Percentiles rank a stretch among this genome's conserved stretches.
These are phyloP conservation scores for Pseudogymnoascus sp. DNA, from an alignment of 2,329 filamentous ascomycete genomes.

Conservation along the genomic window DNA sequence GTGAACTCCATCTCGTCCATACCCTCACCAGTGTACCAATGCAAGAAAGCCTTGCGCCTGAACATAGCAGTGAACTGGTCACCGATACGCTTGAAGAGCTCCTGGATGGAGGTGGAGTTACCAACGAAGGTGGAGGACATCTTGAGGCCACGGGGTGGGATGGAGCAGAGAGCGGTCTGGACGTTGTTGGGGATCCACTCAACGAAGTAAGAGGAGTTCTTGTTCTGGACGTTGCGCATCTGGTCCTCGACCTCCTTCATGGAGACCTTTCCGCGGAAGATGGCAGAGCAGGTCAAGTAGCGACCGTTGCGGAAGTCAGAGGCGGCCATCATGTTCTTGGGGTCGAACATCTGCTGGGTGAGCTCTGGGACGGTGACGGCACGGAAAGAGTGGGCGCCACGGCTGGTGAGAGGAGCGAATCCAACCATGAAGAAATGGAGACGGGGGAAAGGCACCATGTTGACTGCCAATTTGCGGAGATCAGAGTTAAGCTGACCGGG, in stretches of 20 bases:
- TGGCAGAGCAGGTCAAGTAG: slow-evolving; percentile 98
- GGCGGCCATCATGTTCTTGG: slow-evolving; percentile 99
- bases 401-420: slow-evolving; percentile 95
- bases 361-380: slow-evolving; percentile 95
- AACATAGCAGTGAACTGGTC: slow-evolving; percentile 99
- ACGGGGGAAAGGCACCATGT: slow-evolving; percentile 99
- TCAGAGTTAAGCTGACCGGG: slow-evolving; percentile 99
- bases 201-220: slow-evolving; percentile 99
- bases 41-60: slow-evolving; percentile 99
- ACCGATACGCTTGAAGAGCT: slow-evolving; percentile 99
- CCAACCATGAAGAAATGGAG: slow-evolving; percentile 99
- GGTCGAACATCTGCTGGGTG: slow-evolving; percentile 99
- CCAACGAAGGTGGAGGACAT: slow-evolving; percentile 99
- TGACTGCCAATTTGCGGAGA: slow-evolving; percentile 97
- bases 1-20: slow-evolving; percentile 99
- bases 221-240: slow-evolving; percentile 99
- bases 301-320: slow-evolving; percentile 99
- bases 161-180: slow-evolving; percentile 97
- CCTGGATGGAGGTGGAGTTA: slow-evolving; percentile 99
- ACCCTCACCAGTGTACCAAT: slow-evolving; percentile 99
- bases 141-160: slow-evolving; percentile 93
- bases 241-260: slow-evolving; percentile 99
- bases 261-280: slow-evolving; percentile 99
- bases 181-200: slow-evolving; percentile 99
- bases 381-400: slow-evolving; percentile 88